Evolutionary conservation across 352 stramenopile species (phyloP), one percentile per base, ranked within the genome.

Genomic region (Phytophthora sp.): DNA sequence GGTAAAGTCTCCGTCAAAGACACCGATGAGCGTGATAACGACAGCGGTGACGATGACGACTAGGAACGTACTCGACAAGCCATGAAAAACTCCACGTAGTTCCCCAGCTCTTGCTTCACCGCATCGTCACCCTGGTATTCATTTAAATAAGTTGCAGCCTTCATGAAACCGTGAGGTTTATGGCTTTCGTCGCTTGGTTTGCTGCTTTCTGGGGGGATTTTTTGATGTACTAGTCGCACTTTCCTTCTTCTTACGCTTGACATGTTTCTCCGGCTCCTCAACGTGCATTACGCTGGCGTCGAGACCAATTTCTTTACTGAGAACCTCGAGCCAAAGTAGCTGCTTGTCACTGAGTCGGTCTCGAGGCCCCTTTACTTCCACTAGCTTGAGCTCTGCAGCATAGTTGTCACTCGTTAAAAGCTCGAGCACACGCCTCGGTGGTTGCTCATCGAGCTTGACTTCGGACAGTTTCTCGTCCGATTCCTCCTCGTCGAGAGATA

Each of bases 341-440:
- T 97, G 89, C 41, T 94, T 91, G 58, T 93, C 84, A 36, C 84
- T 94, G 1, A 97, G 73, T 36, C 80, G 82, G 52, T 97, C 89
- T 15, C 88, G 79, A 24, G 89, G 87, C 0, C 88, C 88, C 60
- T 97, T 97, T 12, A 97, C 89, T 72, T 97, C 89, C 15, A 97
- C 85, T 3, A 95, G 55, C 60, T 90, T 91, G 18, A 93, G 42
- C 8, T 74, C 11, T 11, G 75, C 21, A 23, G 52, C 42, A 53
- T 62, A 79, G 18, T 15, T 57, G 1, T 30, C 38, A 5, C 57
- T 47, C 24, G 71, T 64, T 15, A 74, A 9, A 13, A 69, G 63
- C 3, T 35, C 54, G 53, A 58, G 59, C 33, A 80, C 57, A 21
- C 36, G 39, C 15, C 74, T n/a, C 9, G 73, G 39, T 11, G 42